Evolutionary conservation across 2,329 filamentous ascomycete genomes (phyloP).

Genomic region (Pyrenochaeta sp.): DNA sequence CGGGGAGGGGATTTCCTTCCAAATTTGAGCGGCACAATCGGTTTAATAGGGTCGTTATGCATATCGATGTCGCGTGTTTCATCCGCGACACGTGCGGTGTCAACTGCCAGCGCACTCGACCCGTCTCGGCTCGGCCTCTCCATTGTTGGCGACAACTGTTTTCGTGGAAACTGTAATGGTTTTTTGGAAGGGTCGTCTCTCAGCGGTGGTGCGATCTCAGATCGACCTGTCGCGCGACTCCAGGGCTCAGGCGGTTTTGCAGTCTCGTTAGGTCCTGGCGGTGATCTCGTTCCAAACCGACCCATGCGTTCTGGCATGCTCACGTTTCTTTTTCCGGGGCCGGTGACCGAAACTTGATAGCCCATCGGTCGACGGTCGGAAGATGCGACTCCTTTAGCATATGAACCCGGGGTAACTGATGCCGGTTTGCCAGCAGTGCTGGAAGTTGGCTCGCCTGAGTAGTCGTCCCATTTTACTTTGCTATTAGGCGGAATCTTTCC

Average conservation of each 20-base stretch:
- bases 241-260: slow-evolving; percentile 63
- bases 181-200: slow-evolving; percentile 66
- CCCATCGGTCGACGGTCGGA: slow-evolving; percentile 34
- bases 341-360: slow-evolving; percentile 45
- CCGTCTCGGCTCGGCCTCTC: slow-evolving; percentile 23
- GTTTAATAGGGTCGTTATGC: slow-evolving; percentile 53
- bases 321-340: slow-evolving; percentile 39
- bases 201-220: slow-evolving; percentile 69
- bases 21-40: slow-evolving; percentile 54
- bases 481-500: slow-evolving; percentile 46
- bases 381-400: slow-evolving; percentile 28
- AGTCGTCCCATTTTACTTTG: slow-evolving; percentile 67
- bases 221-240: slow-evolving; percentile 77
- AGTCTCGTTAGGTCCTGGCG: slow-evolving; percentile 50
- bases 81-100: slow-evolving; percentile 42
- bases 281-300: slow-evolving; percentile 33
- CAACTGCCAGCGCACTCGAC: slow-evolving; percentile 42
- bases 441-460: slow-evolving; percentile 71
- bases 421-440: slow-evolving; percentile 61
- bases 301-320: slow-evolving; percentile 40
- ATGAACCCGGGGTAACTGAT: slow-evolving; percentile 63
- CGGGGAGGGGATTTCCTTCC: slow-evolving; percentile 47
- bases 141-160: slow-evolving; percentile 30
- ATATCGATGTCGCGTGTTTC: slow-evolving; percentile 27
- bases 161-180: slow-evolving; percentile 61